These are phyloP conservation scores for Blastobotrys attinorum DNA, from an alignment of 805 yeast species.

Conservation along the genomic window DNA sequence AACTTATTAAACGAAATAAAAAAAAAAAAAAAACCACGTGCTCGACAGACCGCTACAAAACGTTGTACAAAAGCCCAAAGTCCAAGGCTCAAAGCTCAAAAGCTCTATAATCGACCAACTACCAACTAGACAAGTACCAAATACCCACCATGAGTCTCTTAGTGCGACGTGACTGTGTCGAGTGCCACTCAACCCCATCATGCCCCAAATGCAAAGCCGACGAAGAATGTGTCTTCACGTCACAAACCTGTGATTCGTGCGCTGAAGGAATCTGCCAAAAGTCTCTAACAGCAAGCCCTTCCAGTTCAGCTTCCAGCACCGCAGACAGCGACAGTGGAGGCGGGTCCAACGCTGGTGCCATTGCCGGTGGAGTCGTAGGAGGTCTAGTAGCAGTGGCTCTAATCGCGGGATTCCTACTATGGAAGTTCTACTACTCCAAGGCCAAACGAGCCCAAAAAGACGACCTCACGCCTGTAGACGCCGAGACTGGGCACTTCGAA, in stretches of 20 bases:
- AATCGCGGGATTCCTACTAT: constrained; percentile 31
- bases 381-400: constrained; percentile 42
- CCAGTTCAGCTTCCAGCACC: constrained; percentile 11
- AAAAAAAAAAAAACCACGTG: too few species aligned
- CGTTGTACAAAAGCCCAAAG: too few species aligned
- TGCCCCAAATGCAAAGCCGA: constrained; percentile 50
- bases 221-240: constrained; percentile 47
- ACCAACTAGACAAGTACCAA: background rate
- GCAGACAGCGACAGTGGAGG: constrained; percentile 6
- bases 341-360: constrained; percentile 42
- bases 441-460: constrained; percentile 23
- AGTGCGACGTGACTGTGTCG: constrained; percentile 23
- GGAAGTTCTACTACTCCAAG: constrained; percentile 35
- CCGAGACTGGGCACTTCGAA: constrained; percentile 11
- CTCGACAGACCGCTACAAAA: too few species aligned
- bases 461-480: constrained; percentile 11
- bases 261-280: constrained; percentile 46
- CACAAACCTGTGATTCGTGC: constrained; percentile 51
- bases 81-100: too few species aligned
- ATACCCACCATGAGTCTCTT: background rate
- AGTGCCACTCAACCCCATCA: constrained; percentile 30
- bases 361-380: constrained; percentile 69
- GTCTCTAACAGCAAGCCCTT: constrained; percentile 15
- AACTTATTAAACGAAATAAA: too few species aligned
- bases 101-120: background rate